Evolutionary conservation across 768 basidiomycete genomes (phyloP).

Genomic region (Agaricus subrufescens): DNA sequence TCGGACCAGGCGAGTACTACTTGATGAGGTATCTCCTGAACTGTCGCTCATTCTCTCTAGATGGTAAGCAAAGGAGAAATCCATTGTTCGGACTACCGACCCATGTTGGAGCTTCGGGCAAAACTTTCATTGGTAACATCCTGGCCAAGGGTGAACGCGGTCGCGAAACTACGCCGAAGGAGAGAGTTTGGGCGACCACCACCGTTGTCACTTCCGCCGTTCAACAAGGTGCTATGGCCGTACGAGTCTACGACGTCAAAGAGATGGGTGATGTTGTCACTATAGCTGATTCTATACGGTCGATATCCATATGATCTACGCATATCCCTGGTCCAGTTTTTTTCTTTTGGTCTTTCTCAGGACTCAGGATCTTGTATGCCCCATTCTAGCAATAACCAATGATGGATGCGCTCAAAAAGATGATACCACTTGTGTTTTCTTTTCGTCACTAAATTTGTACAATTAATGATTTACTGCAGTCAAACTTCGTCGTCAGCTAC

Average conservation of each 20-base stretch:
- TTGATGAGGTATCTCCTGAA: background rate
- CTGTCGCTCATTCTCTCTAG: background rate
- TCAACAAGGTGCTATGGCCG: constrained; percentile 65
- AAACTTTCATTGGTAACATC: constrained; percentile 76
- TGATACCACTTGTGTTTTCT: no score
- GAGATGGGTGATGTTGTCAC: constrained; percentile 72
- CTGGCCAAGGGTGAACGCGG: constrained; percentile 48
- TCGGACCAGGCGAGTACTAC: constrained; percentile 24
- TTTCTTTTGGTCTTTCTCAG: no score
- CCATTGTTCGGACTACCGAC: constrained; percentile 54
- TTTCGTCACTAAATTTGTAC: no score
- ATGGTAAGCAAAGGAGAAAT: constrained; percentile 28
- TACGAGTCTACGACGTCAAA: constrained; percentile 79
- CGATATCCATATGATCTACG: background rate
- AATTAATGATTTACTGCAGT: background rate
- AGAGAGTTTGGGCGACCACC: constrained; percentile 76
- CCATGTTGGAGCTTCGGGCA: constrained; percentile 77
- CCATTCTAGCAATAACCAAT: no score
- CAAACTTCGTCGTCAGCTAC: background rate
- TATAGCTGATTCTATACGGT: constrained; percentile 61
- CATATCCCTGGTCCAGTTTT: no score
- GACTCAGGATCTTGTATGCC: no score
- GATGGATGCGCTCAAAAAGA: no score
- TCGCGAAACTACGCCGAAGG: constrained; percentile 51
- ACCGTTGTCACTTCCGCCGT: constrained; percentile 70